Evolutionary conservation across 768 basidiomycete genomes (phyloP), one percentile per base, ranked within the genome.

Genomic region (Mycena venus): DNA sequence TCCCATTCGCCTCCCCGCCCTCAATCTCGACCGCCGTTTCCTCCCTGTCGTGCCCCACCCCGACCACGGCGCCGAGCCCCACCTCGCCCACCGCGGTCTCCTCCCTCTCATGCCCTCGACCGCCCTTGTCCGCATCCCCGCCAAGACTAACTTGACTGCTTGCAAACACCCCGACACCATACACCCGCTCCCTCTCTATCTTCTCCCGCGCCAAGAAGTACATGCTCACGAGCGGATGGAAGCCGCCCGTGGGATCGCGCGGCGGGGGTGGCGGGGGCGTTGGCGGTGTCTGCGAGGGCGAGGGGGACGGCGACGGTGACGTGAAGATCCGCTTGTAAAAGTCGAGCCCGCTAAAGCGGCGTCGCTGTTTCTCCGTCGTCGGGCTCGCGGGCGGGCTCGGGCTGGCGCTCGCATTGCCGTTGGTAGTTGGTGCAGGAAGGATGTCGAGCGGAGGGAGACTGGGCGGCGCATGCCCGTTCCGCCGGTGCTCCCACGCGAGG

Each of bases 201-300:
- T 98, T 99, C 87, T 99, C 98, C 69, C 95, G 88, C 4, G 97
- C 95, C 23, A 99, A 91, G 85, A 93, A 99, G 82, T 99, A 99
- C 85, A 99, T 99, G 32, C 96, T 96, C 51, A 99, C 90, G 32
- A 99, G 88, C 0, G 96, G 97, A 81, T 99, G 96, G 86, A 96
- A 99, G 2, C 96, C 98, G 64, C 91, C 87, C 12, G 96, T 98
- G 6, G 98, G 98, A 80, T 99, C 98, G 74, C 59, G 72, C 40
- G 51, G 61, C 31, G 34, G 66, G 36, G 17, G 56, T 12, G 44
- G 59, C 34, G 42, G 86, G 73, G 11, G 88, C 2, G 34, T 38
- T 6, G 60, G 49, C 29, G 38, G 64, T 32, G 58, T 32, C 34
- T 61, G 36, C 29, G 70, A 34, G 44, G 44, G 29, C 12, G 66